Evolutionary conservation across 306 rosid species (phyloP).

Genomic region (Ormosia semicastrata): DNA sequence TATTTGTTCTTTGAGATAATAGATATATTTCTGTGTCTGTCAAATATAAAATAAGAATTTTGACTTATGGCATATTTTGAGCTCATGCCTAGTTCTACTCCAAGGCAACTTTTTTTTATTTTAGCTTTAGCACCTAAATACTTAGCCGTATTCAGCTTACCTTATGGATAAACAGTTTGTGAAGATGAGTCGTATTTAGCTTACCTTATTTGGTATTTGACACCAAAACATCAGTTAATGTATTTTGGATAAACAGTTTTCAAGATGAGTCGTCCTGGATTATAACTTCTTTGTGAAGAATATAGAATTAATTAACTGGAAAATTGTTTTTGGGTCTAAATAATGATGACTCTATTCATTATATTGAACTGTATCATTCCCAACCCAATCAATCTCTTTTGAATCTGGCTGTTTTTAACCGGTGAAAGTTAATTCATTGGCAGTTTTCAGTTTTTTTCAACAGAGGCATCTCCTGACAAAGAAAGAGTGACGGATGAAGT

Average conservation of each 20-base stretch:
- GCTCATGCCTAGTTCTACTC: not conserved
- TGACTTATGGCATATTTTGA: not conserved
- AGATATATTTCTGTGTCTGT: not conserved
- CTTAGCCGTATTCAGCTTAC: not conserved
- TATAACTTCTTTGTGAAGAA: not conserved
- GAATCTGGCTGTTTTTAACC: slow-evolving; percentile 24
- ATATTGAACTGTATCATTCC: slow-evolving; percentile 11
- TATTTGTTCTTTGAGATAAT: not conserved
- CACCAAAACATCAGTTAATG: not conserved
- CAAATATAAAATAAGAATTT: not conserved
- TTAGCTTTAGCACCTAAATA: slow-evolving; percentile 10
- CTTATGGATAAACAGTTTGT: too few relatives aligned
- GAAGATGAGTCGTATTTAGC: not conserved
- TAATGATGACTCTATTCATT: not conserved
- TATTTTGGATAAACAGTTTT: not conserved
- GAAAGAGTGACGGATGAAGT: slow-evolving; percentile 32
- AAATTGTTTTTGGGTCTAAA: not conserved
- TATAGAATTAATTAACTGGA: not conserved
- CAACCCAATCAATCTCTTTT: slow-evolving; percentile 16
- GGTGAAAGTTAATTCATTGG: slow-evolving; percentile 21
- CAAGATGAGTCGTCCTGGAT: not conserved
- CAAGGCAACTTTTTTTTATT: not conserved
- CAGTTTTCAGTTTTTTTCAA: slow-evolving; percentile 41
- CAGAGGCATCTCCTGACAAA: slow-evolving; percentile 43
- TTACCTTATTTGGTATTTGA: not conserved